A percentile compares a stretch with the other conserved stretches of the same genome.
These are phyloP conservation scores for Vitis vinifera DNA, from an alignment of 164 flowering plant genomes.

Conservation along the genomic window ASM3070453v1 NC_081813.1:13161501-13162000, in stretches of 20 bases:
- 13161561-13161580: background rate
- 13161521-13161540: background rate
- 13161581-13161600: slow-evolving; percentile 2
- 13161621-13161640: background rate
- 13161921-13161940: background rate
- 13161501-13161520: slow-evolving; percentile 6
- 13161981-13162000: slow-evolving; percentile 12
- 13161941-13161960: slow-evolving; percentile 1
- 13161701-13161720: slow-evolving; percentile 1
- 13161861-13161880: background rate
- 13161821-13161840: background rate
- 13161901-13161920: background rate
- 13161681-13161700: background rate
- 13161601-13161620: background rate
- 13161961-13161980: slow-evolving; percentile 9
- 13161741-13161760: slow-evolving; percentile 4
- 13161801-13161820: background rate
- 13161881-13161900: background rate
- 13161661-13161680: slow-evolving; percentile 1
- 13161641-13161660: slow-evolving; percentile 4
- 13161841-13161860: too few relatives aligned
- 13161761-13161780: background rate
- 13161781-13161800: background rate
- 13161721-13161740: slow-evolving; percentile 1
- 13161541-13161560: background rate